Evolutionary conservation across 768 basidiomycete species (phyloP), one percentile per base, ranked within the genome.

Genomic region (Coprinellus micaceus): DNA sequence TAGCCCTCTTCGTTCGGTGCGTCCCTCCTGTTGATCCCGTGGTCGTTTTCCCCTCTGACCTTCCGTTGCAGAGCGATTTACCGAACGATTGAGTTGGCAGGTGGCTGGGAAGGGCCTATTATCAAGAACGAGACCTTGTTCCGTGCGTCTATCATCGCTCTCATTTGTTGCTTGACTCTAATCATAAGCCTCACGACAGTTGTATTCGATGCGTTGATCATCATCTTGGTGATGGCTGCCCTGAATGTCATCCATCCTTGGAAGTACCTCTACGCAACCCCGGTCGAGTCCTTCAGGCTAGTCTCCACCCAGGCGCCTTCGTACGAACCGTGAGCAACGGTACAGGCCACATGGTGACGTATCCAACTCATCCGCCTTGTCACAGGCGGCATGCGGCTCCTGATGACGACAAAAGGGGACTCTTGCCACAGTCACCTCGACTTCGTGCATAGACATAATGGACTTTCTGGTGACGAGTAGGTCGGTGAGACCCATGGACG

Each of bases 91-190:
- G 81, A 83, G 66, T 71, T 84, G 0, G 60, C 71, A 6, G 75
- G 78, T 55, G 80, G 82, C 0, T 84, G 81, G 81, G 64, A 62
- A 24, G 82, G 83, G 10, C 64, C 69, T 17, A 71, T 84, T 52
- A 81, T 82, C 52, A 63, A 65, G 1, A 81, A 77, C 1, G 66
- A 85, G 61, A 52, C 77, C 4, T 79, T 63, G 33, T 70, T 70
- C 61, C 67, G 68, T 67, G 41, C 24, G 68, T 58, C 25, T 17
- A 37, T 9, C 9, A 37, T 49, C 44, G 26, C 24, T 48, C 17
- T 26, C 12, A 22, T 24, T 15, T 47, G 2, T 28, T 11, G 28
- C 26, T 48, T 4, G 22, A 3, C 26, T 13, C 26, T 47, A 28
- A 48, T 28, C 26, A 4, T 11, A 2, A 6, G 9, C 13, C 28